Base-by-base conservation (phyloP, 768 basidiomycete genomes). In the Multifurca ochricompacta region DNA sequence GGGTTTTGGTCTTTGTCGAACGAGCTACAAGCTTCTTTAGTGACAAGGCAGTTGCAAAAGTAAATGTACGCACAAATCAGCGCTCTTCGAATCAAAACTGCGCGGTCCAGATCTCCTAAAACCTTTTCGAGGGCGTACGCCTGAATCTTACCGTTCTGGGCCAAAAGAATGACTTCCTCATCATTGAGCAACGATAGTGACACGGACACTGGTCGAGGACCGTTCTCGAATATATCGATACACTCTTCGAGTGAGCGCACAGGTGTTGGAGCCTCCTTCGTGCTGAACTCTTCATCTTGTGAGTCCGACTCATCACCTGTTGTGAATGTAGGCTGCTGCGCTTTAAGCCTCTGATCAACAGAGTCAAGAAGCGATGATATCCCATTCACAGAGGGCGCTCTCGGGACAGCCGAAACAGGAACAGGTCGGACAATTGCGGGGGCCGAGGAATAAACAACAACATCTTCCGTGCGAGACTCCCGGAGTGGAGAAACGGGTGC, bases 111-210 rank as follows among this genome's bases (percentile, higher is more conserved):
- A 60, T 93, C 85, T 50, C 83, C 91, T n/a, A 97, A 70, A 28
- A 91, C 83, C 74, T 97, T 98, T 73, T 99, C 96, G 53, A 98
- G 70, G 25, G 91, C 89, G 68, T 99, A 98, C n/a, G 89, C 78
- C 1, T 89, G 86, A 52, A 98, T 86, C 79, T 95, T 96, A 28
- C 93, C 91, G 58, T 83, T 84, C 72, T 94, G 91, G 2, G 85
- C 78, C 41, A 99, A 75, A 53, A 92, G 50, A 51, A 98, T 85
- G 40, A 99, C 75, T 69, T 98, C 96, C 66, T 98, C 95, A 62
- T 99, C 91, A 48, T 80, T 87, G 64, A 99, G 70, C 59, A 80
- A 73, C 40, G 77, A 70, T 48, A 89, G 63, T 19, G 79, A 73
- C 9, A 69, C 72, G 21, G 79, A 76, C 7, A 81, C 73, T 3